Conservation (phyloP, 2,329 filamentous ascomycete genomes). For the Claviceps sp. region DNA sequence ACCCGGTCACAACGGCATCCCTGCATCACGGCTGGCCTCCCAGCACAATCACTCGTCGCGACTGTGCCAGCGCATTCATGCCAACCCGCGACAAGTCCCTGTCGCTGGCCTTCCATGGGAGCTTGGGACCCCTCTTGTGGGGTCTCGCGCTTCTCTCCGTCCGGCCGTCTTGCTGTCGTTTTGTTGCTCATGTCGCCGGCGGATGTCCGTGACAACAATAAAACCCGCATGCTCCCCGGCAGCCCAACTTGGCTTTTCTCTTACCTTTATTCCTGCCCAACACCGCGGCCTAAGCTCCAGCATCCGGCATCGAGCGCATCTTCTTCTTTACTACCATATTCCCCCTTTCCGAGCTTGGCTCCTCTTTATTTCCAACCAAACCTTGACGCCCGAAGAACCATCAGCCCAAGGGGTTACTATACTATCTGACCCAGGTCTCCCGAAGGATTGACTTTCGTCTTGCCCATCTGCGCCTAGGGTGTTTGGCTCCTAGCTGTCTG, state of each 20-base stretch:
- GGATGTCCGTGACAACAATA: slow-evolving; percentile 24
- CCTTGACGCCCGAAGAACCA: slow-evolving; percentile 10
- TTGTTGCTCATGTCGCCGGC: slow-evolving; percentile 12
- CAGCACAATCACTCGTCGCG: slow-evolving; percentile 22
- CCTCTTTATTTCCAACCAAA: slow-evolving; percentile 9
- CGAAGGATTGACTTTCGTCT: slow-evolving; percentile 12
- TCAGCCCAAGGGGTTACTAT: slow-evolving; percentile 5
- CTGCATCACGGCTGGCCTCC: slow-evolving; percentile 21
- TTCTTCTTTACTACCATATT: slow-evolving; percentile 5
- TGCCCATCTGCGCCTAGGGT: slow-evolving; percentile 14
- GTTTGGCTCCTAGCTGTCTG: slow-evolving; percentile 1
- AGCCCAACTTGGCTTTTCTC: slow-evolving; percentile 21
- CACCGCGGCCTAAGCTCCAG: slow-evolving; percentile 13
- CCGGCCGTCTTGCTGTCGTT: neutral
- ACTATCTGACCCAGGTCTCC: slow-evolving; percentile 5
- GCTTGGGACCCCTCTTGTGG: slow-evolving; percentile 12
- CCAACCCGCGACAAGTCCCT: slow-evolving; percentile 14
- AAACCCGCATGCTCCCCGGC: slow-evolving; percentile 36
- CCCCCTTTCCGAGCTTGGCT: slow-evolving; percentile 9
- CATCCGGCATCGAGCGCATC: slow-evolving; percentile 10
- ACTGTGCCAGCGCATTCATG: slow-evolving; percentile 33
- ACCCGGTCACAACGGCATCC: slow-evolving; percentile 21
- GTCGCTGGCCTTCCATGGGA: slow-evolving; percentile 8
- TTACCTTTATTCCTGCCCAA: slow-evolving; percentile 24
- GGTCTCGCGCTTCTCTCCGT: slow-evolving; percentile 6